Percentiles rank a stretch among this genome's conserved stretches.
Evolutionary conservation across 106 monocot genomes (phyloP).

Genomic region (Acorus gramineus): DNA sequence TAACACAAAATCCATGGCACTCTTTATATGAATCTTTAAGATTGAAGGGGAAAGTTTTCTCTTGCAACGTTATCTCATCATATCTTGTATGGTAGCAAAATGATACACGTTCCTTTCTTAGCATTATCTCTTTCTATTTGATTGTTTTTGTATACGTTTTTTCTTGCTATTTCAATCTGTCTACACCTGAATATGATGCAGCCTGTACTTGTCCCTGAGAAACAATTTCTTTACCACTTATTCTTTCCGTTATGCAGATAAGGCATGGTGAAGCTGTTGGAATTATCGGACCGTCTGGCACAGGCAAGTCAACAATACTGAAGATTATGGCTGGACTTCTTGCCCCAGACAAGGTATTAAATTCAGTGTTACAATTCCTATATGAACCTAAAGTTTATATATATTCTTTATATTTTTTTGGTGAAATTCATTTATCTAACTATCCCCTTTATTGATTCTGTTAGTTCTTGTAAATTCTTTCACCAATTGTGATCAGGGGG

Average conservation of each 20-base stretch:
- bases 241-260: slow-evolving; percentile 36
- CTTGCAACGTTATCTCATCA: no score
- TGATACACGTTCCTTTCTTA: no score
- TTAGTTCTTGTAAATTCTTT: neutral
- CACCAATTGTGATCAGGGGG: slow-evolving; percentile 54
- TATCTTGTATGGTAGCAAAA: no score
- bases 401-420: no score
- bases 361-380: neutral
- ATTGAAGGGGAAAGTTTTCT: no score
- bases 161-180: neutral
- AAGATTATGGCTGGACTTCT: slow-evolving; percentile 97
- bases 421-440: no score
- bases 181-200: no score
- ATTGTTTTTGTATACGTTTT: neutral
- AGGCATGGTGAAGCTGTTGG: slow-evolving; percentile 98
- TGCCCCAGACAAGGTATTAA: slow-evolving; percentile 72
- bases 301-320: slow-evolving; percentile 90
- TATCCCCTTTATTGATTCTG: no score
- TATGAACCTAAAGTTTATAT: neutral
- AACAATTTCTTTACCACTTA: neutral
- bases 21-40: no score
- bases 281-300: slow-evolving; percentile 97
- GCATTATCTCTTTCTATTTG: neutral
- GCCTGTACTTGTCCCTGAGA: no score
- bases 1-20: no score